Conservation (phyloP, 164 flowering plant genomes). For the Nelumbo lutea region DNA sequence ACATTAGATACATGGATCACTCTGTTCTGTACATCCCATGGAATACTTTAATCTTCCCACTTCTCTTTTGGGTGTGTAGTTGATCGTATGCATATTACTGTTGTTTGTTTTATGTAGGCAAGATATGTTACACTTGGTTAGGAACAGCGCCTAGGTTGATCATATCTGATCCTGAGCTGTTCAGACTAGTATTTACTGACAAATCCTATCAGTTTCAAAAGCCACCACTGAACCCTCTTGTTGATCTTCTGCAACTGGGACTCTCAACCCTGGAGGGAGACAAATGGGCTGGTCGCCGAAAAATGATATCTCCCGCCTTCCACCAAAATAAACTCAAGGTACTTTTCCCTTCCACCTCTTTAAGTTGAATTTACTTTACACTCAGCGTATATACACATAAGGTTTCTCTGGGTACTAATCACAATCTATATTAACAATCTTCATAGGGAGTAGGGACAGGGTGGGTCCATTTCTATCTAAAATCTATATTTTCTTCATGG, state of each 20-base stretch:
- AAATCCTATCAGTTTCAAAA: constrained; percentile 35
- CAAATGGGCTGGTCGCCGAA: constrained; percentile 42
- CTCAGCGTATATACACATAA: too few relatives aligned
- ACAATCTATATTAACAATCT: neutral
- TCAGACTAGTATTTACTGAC: constrained; percentile 28
- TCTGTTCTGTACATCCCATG: too few relatives aligned
- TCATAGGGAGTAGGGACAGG: too few relatives aligned
- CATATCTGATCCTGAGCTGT: constrained; percentile 36
- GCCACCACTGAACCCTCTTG: constrained; percentile 34
- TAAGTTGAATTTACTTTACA: neutral
- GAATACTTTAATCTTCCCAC: too few relatives aligned
- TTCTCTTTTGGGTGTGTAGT: neutral
- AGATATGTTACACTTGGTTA: constrained; percentile 28
- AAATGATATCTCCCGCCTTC: constrained; percentile 39
- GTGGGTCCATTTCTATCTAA: too few relatives aligned
- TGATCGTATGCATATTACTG: neutral
- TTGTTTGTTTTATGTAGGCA: constrained; percentile 21
- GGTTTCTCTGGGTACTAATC: neutral
- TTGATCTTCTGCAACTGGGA: constrained; percentile 25
- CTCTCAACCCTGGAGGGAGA: constrained; percentile 31
- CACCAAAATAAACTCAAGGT: constrained; percentile 45
- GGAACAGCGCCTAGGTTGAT: constrained; percentile 37
- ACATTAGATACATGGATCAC: too few relatives aligned
- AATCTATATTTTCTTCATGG: too few relatives aligned
- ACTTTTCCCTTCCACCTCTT: neutral